A percentile compares a stretch with the other conserved stretches of the same genome.
Conservation (phyloP, 148 eudicot species). For the Fallopia convolvulus region DNA sequence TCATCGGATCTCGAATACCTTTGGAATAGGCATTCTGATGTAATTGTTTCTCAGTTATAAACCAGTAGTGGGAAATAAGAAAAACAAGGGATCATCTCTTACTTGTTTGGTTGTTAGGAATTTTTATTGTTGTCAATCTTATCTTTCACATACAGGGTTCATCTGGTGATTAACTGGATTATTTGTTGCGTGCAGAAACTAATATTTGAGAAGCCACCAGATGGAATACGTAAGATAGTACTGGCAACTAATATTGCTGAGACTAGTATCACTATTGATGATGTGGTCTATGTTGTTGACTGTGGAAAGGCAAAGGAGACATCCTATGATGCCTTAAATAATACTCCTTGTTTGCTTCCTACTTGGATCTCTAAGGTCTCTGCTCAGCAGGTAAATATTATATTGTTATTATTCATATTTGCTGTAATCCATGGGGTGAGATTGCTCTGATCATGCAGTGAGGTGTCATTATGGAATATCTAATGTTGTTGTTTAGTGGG, state of each 20-base stretch:
- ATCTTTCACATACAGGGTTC: not conserved
- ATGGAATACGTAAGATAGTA: slow-evolving; percentile 86
- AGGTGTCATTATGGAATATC: not conserved
- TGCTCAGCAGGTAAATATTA: slow-evolving; percentile 75
- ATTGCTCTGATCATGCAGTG: slow-evolving; percentile 4
- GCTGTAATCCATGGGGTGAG: not conserved
- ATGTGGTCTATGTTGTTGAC: slow-evolving; percentile 88
- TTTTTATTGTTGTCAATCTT: not conserved
- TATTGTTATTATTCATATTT: not conserved
- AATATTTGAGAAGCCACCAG: slow-evolving; percentile 77
- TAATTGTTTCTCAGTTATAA: not conserved
- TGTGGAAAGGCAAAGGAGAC: slow-evolving; percentile 99
- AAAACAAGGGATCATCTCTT: slow-evolving; percentile 7
- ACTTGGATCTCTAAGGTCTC: slow-evolving; percentile 99
- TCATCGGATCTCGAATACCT: not conserved
- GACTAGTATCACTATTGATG: slow-evolving; percentile 98
- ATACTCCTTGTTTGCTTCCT: slow-evolving; percentile 92
- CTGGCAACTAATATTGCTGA: slow-evolving; percentile 99
- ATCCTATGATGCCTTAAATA: slow-evolving; percentile 93
- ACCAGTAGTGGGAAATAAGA: not conserved
- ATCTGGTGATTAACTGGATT: not conserved
- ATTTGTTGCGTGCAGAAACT: slow-evolving; percentile 50
- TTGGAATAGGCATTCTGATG: not conserved
- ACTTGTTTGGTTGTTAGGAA: slow-evolving; percentile 7
- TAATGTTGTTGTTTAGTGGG: not conserved